phyloP scores from a whole-genome alignment of 306 rosid species.

The Cicer bijugum region DNA sequence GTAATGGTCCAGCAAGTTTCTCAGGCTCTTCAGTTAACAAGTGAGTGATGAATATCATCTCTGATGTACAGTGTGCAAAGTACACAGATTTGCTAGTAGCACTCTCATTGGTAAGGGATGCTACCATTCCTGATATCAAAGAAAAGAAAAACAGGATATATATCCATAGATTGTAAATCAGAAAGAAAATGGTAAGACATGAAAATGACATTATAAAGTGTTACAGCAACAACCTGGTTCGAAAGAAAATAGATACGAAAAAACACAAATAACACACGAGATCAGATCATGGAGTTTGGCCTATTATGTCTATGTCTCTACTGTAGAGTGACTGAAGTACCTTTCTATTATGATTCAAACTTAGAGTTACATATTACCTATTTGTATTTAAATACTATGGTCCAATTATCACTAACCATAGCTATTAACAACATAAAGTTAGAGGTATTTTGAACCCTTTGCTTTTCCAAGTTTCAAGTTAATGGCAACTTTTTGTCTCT shows the following conservation, averaged over 20 bases:
- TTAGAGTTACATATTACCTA: too few species aligned
- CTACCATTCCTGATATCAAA: conserved; percentile 76
- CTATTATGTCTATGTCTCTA: too few species aligned
- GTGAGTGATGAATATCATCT: conserved; percentile 86
- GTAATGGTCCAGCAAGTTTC: conserved; percentile 92
- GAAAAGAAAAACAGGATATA: not conserved
- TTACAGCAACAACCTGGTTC: too few species aligned
- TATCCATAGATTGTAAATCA: not conserved
- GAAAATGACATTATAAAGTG: not conserved
- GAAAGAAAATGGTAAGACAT: conserved; percentile 23
- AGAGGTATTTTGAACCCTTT: not conserved
- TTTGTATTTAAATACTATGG: too few species aligned
- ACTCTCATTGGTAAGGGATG: conserved; percentile 94
- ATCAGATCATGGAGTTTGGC: too few species aligned
- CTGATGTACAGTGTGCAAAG: conserved; percentile 91
- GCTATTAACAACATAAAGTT: not conserved
- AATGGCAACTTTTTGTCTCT: conserved; percentile 5
- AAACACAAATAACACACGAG: too few species aligned
- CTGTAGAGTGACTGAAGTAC: too few species aligned
- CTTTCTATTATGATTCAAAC: too few species aligned
- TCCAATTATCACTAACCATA: too few species aligned
- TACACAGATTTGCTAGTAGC: conserved; percentile 95
- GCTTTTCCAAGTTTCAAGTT: conserved; percentile 21
- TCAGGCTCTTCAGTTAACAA: conserved; percentile 70
- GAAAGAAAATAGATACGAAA: too few species aligned